Evolutionary conservation across 352 stramenopile genomes (phyloP), one percentile per base, ranked within the genome.

Genomic region (Thraustochytrium sp.): DNA sequence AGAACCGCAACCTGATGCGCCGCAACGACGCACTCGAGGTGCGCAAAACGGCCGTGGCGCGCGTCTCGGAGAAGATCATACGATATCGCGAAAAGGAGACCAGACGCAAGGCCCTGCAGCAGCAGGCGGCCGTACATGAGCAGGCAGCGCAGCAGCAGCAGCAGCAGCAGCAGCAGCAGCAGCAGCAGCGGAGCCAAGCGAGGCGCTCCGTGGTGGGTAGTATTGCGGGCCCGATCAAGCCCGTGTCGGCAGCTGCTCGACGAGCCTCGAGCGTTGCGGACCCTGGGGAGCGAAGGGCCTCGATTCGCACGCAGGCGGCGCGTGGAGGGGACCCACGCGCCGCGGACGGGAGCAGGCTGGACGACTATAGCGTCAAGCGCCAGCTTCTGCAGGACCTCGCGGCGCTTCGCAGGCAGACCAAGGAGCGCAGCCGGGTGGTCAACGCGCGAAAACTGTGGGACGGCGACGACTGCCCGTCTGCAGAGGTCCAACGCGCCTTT

Each of bases 351-450:
- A 23, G 18, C 49, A 55, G 49, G 49, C 21, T 62, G 0, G 65
- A 77, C 9, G 46, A 75, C 40, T 77, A 62, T 75, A 77, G 65
- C 46, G 65, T 77, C 16, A 77, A 77, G 49, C 29, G 49, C 9
- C 38, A 77, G 31, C 26, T 77, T 16, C 34, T 77, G 34, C 40
- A 72, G 42, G 65, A 77, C 42, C 31, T 77, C 9, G 49, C 42
- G 8, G 65, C 23, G 65, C 49, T 77, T 18, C 65, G 59, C 36
- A 72, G 46, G 26, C 34, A 44, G 8, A 72, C 59, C 34, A 72
- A 55, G 8, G 59, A 72, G 11, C n/a, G 26, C 8, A 16, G 4
- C 21, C 42, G 31, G 21, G 26, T 46, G 16, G 59, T 72, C 40
- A 72, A 72, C 8, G 59, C 59, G 2, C 59, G 59, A 11, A 72